Evolutionary conservation across 495 filamentous ascomycete species (phyloP), one percentile per base, ranked within the genome.

Genomic region (Penicillium crystallinum): DNA sequence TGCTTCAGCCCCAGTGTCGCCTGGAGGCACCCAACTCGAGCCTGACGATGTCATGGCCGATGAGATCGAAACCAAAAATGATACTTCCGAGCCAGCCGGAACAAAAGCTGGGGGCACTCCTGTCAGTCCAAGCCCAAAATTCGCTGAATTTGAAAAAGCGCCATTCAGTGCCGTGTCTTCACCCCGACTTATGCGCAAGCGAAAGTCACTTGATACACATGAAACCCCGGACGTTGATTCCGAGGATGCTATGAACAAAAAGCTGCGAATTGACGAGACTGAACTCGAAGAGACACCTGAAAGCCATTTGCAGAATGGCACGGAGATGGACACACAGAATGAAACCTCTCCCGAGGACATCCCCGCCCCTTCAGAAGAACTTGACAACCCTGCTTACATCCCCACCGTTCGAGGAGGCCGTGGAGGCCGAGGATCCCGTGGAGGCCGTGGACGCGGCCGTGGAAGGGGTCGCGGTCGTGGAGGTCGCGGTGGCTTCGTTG

Each of bases 391-490:
- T 23, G 45, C 23, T 30, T 29, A 29, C n/a, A 53, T 30, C 9
- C 57, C 55, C n/a, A 39, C 53, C 7, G 47, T 48, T 7, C 39
- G 71, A 37, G 53, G 69, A 54, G 64, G 65, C 34, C 71, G 75
- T 39, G 70, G 69, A 25, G 65, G 68, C 31, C 57, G 66, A 21
- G 64, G 67, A 38, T 53, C 47, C 19, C 52, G 46, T 27, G 60
- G 64, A 4, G 61, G 56, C 35, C 59, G 62, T 3, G 59, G 48
- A 14, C 68, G 71, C 25, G 66, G 49, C 3, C 62, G 70, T 4
- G 70, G 68, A 23, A 62, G 70, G 17, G 69, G 65, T 8, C 70
- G 71, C 38, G 72, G 72, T n/a, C 61, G 65, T 30, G 64, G 68
- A 12, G 61, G 65, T 30, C 65, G 66, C 36, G 68, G 63, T 15